Conservation (phyloP, 495 filamentous ascomycete species). For the Parachaetomium inaequale region DNA sequence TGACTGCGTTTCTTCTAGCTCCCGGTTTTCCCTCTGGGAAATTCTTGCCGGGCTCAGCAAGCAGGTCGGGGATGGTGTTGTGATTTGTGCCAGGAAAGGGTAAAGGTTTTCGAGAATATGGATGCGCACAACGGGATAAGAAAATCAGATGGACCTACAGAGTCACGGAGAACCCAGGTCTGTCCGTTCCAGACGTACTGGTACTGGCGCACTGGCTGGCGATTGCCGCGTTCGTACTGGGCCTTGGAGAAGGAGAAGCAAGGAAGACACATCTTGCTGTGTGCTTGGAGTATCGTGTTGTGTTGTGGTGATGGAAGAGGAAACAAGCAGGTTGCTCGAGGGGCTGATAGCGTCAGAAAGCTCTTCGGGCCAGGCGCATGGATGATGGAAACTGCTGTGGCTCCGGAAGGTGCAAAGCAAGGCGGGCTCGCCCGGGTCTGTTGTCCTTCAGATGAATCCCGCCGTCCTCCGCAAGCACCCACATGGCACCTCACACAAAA, state of each 20-base stretch:
- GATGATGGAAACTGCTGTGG: not conserved
- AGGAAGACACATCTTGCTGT: slow-evolving; percentile 39
- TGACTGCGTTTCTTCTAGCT: not conserved
- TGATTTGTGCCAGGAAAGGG: not conserved
- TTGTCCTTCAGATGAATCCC: not conserved
- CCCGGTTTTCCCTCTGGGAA: not conserved
- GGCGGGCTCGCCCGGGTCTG: not conserved
- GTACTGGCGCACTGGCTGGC: slow-evolving; percentile 12
- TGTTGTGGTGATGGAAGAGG: not conserved
- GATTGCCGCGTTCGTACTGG: slow-evolving; percentile 36
- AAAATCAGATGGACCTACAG: slow-evolving; percentile 18
- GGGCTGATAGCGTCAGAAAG: not conserved
- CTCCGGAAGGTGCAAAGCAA: not conserved
- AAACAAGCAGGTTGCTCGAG: not conserved
- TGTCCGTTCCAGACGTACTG: slow-evolving; percentile 38
- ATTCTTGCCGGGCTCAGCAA: not conserved
- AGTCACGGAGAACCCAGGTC: slow-evolving; percentile 28
- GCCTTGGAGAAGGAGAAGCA: slow-evolving; percentile 44
- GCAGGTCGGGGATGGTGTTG: not conserved
- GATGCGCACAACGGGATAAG: not conserved
- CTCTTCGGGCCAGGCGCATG: too few relatives aligned
- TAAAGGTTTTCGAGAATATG: not conserved
- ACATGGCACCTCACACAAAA: too few relatives aligned
- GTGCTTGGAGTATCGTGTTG: not conserved
- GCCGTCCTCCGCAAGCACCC: too few relatives aligned